Evolutionary conservation across 352 stramenopile species (phyloP), one percentile per base, ranked within the genome.

Genomic region (Phytophthora tubulina): DNA sequence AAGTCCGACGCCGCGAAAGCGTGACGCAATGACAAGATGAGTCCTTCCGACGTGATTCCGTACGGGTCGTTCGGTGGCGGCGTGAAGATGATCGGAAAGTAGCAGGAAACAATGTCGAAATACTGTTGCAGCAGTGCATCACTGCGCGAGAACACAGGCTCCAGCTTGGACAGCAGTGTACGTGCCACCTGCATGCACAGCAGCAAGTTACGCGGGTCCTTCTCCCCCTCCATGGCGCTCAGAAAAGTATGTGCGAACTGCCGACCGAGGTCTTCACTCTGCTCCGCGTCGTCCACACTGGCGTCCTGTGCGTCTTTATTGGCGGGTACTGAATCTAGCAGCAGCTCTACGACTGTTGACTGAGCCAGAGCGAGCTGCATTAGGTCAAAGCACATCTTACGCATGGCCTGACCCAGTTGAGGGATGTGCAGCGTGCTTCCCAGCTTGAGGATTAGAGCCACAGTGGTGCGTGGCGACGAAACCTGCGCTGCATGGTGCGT

Each of bases 41-140:
- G 81, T 49, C 90, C 87, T 54, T 97, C 90, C 3, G 91, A 92
- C 65, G 89, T 97, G 71, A 97, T 97, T 35, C 91, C 91, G 70
- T 97, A 95, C 63, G 92, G 92, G 58, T 97, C 90, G 52, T 97
- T 97, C 3, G 90, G 90, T 17, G 92, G 92, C 46, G 92, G 92
- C 41, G 86, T 96, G 69, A 97, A 97, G 63, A 93, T 97, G 62
- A 97, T 97, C 4, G 92, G 92, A 50, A 97, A 97, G 69, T 97
- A 97, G 78, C 91, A 97, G 35, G 91, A 96, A 21, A 92, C 89
- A n/a, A 95, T 76, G 55, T 97, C 88, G 54, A 97, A 97, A 64
- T 96, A 94, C 54, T 94, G 87, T 75, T 94, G 78, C 65, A 93
- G 72, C 35, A 93, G 63, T 21, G 77, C 74, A n/a, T 91, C 89